Evolutionary conservation across 179 eudicot species (phyloP).

Genomic region (Amaranthus tricolor): DNA sequence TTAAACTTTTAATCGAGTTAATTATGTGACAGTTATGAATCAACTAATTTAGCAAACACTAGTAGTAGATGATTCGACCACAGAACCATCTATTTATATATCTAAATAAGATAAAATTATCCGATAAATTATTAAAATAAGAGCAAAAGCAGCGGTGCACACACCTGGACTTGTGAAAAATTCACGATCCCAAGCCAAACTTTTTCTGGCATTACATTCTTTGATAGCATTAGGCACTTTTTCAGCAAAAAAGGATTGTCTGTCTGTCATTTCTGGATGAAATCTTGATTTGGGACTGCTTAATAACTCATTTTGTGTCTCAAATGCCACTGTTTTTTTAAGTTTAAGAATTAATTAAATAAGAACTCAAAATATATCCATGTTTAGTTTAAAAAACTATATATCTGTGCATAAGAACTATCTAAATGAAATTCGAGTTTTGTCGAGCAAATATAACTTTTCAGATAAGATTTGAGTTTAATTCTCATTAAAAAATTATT

Average conservation of each 20-base stretch:
- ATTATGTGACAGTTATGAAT: too few species aligned
- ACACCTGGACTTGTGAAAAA: constrained; percentile 62
- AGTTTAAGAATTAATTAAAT: not conserved
- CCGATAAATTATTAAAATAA: too few species aligned
- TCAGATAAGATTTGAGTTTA: too few species aligned
- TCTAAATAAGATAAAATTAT: too few species aligned
- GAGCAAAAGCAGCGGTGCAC: not conserved
- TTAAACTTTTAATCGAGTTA: not conserved
- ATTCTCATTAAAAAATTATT: too few species aligned
- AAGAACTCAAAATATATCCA: not conserved
- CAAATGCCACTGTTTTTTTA: constrained; percentile 24
- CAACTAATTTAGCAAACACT: too few species aligned
- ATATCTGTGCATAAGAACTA: too few species aligned
- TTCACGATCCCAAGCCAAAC: constrained; percentile 68
- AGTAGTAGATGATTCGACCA: too few species aligned
- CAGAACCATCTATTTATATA: too few species aligned
- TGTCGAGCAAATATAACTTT: too few species aligned
- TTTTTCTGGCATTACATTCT: constrained; percentile 39
- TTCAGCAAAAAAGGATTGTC: constrained; percentile 13
- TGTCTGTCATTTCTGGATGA: constrained; percentile 13
- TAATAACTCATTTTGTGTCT: constrained; percentile 26
- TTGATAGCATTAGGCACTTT: constrained; percentile 21
- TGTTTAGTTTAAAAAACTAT: not conserved
- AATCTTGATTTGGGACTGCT: constrained; percentile 4
- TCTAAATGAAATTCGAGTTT: too few species aligned